Conservation (phyloP, 2,329 filamentous ascomycete species). For the Fusarium subtropicale region DNA sequence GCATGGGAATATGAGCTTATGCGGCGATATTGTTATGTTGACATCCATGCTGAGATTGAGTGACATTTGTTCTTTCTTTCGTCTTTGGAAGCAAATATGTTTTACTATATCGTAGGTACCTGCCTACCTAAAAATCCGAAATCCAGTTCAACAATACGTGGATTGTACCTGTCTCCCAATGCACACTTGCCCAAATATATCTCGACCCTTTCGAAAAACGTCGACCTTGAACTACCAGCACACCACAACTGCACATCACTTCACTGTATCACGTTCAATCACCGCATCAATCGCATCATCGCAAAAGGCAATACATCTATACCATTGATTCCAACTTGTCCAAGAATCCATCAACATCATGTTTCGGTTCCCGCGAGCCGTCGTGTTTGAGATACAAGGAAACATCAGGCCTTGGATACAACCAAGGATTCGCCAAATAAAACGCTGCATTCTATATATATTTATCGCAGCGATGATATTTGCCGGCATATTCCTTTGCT, state of each 20-base stretch:
- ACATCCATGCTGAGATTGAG: not conserved
- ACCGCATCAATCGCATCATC: not conserved
- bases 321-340: not conserved
- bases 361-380: not conserved
- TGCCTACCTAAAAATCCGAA: not conserved
- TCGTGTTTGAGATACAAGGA: no score
- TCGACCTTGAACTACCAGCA: not conserved
- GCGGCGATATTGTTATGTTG: not conserved
- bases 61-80: slow-evolving; percentile 7
- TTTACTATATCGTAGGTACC: no score
- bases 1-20: not conserved
- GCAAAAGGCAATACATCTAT: not conserved
- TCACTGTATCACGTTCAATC: not conserved
- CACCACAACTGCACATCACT: not conserved
- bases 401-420: not conserved
- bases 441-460: no score
- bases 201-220: not conserved
- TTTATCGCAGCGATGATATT: no score
- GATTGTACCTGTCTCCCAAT: not conserved
- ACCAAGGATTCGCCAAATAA: not conserved
- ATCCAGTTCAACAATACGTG: not conserved
- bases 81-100: not conserved
- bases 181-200: not conserved
- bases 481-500: no score
- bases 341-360: not conserved